Evolutionary conservation across 495 filamentous ascomycete genomes (phyloP), one percentile per base, ranked within the genome.

Genomic region (Aspergillus cavernicola): DNA sequence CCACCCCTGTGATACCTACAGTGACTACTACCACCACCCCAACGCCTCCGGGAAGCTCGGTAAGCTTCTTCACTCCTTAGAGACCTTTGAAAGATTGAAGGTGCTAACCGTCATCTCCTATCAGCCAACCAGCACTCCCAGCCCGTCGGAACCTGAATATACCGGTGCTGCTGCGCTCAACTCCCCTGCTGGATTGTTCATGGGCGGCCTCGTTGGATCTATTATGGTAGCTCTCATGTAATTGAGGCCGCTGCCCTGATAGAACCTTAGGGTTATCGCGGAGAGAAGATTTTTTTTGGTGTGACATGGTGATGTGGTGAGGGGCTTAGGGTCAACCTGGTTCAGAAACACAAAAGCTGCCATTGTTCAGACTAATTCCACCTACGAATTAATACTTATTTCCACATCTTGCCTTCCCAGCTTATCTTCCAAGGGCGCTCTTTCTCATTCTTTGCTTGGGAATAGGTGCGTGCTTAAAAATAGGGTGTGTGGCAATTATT

Each of bases 201-300:
- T 51, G n/a, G 19, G 48, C 18, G 48, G 36, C 6, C 23, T 51
- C 11, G 5, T 41, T n/a, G 48, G 48, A 20, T 32, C 48, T 22
- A 5, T 51, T 20, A 18, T 41, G 24, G 48, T 36, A 7, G 48
- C 37, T 19, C 12, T 51, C 12, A 32, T 51, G 23, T 32, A 32
- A 22, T 32, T 32, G 28, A 20, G 13, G 18, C 26, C 3, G n/a
- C 31, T 44, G 40, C 13, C 13, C n/a, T n/a, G 5, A 28, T 28
- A 26, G 10, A n/a, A n/a, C n/a, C 11, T 3, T 29, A 24, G 20
- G 10, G 7, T 13, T 16, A 29, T 15, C 23, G 10, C 15, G 40
- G 23, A 22, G 13, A 26, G 16, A 9, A 9, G 2, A 16, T 7
- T 6, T 2, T 38, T 15, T 18, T 9, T 40, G 19, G 12, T 22